Conservation (phyloP, 352 stramenopile genomes). For the Phytophthora gonapodyides region DNA sequence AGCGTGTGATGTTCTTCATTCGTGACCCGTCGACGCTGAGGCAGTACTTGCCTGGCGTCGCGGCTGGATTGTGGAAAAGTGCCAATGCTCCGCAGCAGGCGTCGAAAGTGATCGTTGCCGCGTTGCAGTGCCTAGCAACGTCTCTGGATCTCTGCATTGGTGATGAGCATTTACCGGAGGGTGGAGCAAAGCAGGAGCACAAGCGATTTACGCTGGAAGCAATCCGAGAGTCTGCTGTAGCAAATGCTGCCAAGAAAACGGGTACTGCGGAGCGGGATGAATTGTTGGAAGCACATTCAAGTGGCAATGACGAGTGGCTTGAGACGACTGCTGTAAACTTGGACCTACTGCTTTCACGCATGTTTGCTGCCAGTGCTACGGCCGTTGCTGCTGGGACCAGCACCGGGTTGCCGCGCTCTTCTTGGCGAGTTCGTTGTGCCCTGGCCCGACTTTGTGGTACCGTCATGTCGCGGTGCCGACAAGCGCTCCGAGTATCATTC, state of each 20-base stretch:
- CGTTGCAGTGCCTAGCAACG: slow-evolving; percentile 55
- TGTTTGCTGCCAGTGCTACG: slow-evolving; percentile 51
- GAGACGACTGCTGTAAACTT: slow-evolving; percentile 59
- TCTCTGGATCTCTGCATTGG: slow-evolving; percentile 44
- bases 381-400: slow-evolving; percentile 28
- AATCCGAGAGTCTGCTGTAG: slow-evolving; percentile 32
- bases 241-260: slow-evolving; percentile 6
- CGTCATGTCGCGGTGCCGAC: slow-evolving; percentile 59
- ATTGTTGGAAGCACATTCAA: not conserved
- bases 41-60: slow-evolving; percentile 76
- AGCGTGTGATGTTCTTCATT: slow-evolving; percentile 44
- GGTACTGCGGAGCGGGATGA: not conserved
- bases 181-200: slow-evolving; percentile 16
- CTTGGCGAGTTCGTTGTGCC: slow-evolving; percentile 67
- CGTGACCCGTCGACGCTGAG: slow-evolving; percentile 45
- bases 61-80: slow-evolving; percentile 64
- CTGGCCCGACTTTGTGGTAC: slow-evolving; percentile 64
- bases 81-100: slow-evolving; percentile 67
- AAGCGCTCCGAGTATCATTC: slow-evolving; percentile 56
- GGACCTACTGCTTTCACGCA: slow-evolving; percentile 59
- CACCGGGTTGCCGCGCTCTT: slow-evolving; percentile 42
- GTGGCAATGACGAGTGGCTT: slow-evolving; percentile 54
- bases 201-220: slow-evolving; percentile 37
- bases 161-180: slow-evolving; percentile 22
- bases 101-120: slow-evolving; percentile 66